Conservation (phyloP, 108 stramenopile genomes). For the Tribonema minus region DNA sequence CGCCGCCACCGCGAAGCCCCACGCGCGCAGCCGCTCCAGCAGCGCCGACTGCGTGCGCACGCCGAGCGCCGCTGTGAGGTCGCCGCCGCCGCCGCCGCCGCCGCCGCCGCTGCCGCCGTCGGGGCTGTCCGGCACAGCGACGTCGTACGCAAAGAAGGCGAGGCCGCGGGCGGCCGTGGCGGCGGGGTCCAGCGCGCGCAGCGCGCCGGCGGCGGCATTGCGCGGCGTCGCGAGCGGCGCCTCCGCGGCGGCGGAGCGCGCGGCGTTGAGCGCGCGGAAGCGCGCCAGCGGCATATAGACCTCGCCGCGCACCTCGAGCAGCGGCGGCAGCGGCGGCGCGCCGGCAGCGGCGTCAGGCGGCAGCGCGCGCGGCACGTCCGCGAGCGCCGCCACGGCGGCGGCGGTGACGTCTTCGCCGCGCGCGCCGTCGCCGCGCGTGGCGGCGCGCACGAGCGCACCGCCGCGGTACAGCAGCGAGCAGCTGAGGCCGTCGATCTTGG, state of each 20-base stretch:
- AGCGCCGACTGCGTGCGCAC: constrained; percentile 37
- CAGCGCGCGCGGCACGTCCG: constrained; percentile 15
- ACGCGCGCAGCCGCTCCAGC: constrained; percentile 45
- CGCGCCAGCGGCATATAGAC: constrained; percentile 60
- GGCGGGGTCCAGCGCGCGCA: constrained; percentile 67
- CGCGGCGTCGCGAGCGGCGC: constrained; percentile 73
- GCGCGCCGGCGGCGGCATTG: constrained; percentile 84
- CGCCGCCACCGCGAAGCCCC: constrained; percentile 66
- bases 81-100: neutral
- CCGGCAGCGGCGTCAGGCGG: neutral
- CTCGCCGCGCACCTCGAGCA: constrained; percentile 84
- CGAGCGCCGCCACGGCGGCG: constrained; percentile 28
- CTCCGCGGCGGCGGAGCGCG: constrained; percentile 10
- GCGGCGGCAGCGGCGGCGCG: neutral
- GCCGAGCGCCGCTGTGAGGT: neutral
- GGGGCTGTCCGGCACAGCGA: neutral
- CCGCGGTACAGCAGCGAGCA: constrained; percentile 71
- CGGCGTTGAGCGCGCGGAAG: constrained; percentile 24
- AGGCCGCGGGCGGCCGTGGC: constrained; percentile 54
- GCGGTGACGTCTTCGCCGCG: constrained; percentile 54
- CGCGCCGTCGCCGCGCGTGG: constrained; percentile 75
- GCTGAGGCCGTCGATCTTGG: constrained; percentile 87
- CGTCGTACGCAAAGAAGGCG: constrained; percentile 81
- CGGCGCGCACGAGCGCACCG: constrained; percentile 48
- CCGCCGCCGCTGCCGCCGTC: constrained; percentile 36